A percentile compares a stretch with the other conserved stretches of the same genome.
phyloP scores from a whole-genome alignment of 1,284 basidiomycete species.

The Cryptococcus neoformans region DNA sequence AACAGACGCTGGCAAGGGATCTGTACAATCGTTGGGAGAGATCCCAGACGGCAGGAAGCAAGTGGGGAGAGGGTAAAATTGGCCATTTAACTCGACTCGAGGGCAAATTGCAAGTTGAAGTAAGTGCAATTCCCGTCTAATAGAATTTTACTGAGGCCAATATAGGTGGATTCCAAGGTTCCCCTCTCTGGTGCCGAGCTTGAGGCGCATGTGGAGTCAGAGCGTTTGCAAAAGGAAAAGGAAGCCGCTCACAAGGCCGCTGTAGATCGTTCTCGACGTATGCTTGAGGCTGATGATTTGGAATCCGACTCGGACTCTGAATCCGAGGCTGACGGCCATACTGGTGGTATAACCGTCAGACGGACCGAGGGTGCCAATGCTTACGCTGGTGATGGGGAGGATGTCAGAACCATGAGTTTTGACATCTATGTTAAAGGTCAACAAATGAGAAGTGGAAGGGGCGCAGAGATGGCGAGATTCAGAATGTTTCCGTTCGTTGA shows the following conservation, averaged over 20 bases:
- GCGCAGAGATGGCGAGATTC: conserved; percentile 58
- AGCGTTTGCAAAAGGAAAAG: conserved; percentile 76
- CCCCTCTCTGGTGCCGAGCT: conserved; percentile 82
- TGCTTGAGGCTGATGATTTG: conserved; percentile 75
- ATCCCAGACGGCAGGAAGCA: conserved; percentile 68
- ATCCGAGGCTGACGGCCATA: conserved; percentile 58
- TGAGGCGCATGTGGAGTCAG: conserved; percentile 72
- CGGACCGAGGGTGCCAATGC: conserved; percentile 33
- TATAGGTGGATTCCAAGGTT: conserved; percentile 80
- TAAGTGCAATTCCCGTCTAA: conserved; percentile 41
- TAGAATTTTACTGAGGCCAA: too few species aligned
- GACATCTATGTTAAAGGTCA: conserved; percentile 97
- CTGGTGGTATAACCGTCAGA: conserved; percentile 58
- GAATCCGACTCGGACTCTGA: conserved; percentile 63
- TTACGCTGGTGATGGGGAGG: conserved; percentile 45
- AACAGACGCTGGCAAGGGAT: conserved; percentile 70
- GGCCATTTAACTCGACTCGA: conserved; percentile 78
- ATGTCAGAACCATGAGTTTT: conserved; percentile 62
- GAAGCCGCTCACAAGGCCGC: conserved; percentile 83
- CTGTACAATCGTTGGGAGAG: conserved; percentile 86
- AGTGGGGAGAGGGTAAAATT: conserved; percentile 74
- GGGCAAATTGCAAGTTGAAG: conserved; percentile 63
- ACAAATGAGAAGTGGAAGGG: conserved; percentile 66
- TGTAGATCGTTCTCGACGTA: conserved; percentile 73
- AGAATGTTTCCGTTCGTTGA: conserved; percentile 98